Evolutionary conservation across 202 grass and related monocot species (phyloP), one percentile per base, ranked within the genome.

Genomic region (Schoenoplectus triqueter): DNA sequence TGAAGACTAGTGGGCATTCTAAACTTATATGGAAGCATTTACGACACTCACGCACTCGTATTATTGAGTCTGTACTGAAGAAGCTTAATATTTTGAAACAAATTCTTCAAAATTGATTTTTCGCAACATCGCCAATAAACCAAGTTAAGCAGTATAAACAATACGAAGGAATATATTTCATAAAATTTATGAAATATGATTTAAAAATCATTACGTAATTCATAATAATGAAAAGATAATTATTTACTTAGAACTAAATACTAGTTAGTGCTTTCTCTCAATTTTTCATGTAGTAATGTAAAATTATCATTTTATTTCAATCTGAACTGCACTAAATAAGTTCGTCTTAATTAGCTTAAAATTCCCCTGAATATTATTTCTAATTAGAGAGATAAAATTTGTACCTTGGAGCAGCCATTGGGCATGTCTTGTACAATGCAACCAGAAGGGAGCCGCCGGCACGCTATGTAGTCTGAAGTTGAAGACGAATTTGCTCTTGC

Each of bases 361-460:
- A 31, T 31, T 31, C 56, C 6, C 15, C 2, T 44, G 31, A 5
- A 14, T 78, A 61, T 14, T 42, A 78, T 31, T 31, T 31, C 31
- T 60, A 63, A 82, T 10, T 8, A 45, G 72, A 54, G 50, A 82
- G 21, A 67, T 14, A 42, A 20, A 49, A 8, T 82, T 63, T 64
- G 55, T 87, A 97, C 95, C 92, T 95, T 98, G 73, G 92, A 91
- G 91, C 89, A 95, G 62, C 95, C 95, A 75, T 95, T 93, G 49
- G 86, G 84, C 95, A 95, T 98, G 89, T 98, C 91, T 86, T 95
- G 89, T 14, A 98, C 91, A 72, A 98, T 48, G 85, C 92, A 93
- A 60, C 95, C 95, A 46, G 92, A 89, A 84, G 95, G 95, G 74
- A 98, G 88, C 61, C 92, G 84, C 10, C 91, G 86, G 89, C 92